Percentiles rank a stretch among this genome's conserved stretches.
These are phyloP conservation scores for Zalaria obscura DNA, from an alignment of 2,329 filamentous ascomycete species.

Conservation along the genomic window DNA sequence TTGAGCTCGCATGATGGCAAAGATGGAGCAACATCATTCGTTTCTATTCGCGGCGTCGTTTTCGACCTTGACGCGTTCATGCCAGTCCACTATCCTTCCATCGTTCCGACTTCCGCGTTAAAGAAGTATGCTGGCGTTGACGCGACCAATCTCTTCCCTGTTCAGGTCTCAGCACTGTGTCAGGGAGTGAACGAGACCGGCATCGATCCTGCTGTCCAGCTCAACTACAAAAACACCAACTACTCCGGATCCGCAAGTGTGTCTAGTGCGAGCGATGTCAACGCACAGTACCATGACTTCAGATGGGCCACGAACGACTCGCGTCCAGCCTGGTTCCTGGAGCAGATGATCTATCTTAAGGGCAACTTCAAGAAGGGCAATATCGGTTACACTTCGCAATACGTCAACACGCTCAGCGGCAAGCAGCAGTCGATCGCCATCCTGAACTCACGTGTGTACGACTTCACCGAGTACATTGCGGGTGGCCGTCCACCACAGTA, in stretches of 20 bases:
- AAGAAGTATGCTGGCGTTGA: conserved; percentile 77
- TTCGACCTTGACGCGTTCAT: conserved; percentile 67
- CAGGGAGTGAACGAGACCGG: conserved; percentile 57
- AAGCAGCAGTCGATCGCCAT: conserved; percentile 59
- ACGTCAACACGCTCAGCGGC: conserved; percentile 56
- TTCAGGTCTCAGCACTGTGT: conserved; percentile 88
- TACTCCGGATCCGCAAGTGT: conserved; percentile 51
- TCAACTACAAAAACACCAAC: conserved; percentile 74
- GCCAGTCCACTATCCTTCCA: conserved; percentile 63
- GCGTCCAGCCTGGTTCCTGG: conserved; percentile 81
- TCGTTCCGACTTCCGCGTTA: conserved; percentile 46
- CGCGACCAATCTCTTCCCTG: conserved; percentile 76
- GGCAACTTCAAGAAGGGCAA: conserved; percentile 73
- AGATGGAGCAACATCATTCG: conserved; percentile 47
- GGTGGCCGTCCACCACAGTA: conserved; percentile 57
- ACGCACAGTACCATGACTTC: conserved; percentile 85
- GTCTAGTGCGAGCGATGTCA: conserved; percentile 53
- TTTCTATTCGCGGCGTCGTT: conserved; percentile 77
- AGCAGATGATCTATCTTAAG: conserved; percentile 70
- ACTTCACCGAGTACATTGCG: conserved; percentile 68
- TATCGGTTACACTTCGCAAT: conserved; percentile 68
- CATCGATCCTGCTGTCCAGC: conserved; percentile 57
- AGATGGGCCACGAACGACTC: conserved; percentile 68
- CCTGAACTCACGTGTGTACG: conserved; percentile 69
- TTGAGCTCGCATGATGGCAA: conserved; percentile 62